A percentile compares a stretch with the other conserved stretches of the same genome.
phyloP scores from a whole-genome alignment of 2,329 filamentous ascomycete species.

The Aureobasidium sp. region DNA sequence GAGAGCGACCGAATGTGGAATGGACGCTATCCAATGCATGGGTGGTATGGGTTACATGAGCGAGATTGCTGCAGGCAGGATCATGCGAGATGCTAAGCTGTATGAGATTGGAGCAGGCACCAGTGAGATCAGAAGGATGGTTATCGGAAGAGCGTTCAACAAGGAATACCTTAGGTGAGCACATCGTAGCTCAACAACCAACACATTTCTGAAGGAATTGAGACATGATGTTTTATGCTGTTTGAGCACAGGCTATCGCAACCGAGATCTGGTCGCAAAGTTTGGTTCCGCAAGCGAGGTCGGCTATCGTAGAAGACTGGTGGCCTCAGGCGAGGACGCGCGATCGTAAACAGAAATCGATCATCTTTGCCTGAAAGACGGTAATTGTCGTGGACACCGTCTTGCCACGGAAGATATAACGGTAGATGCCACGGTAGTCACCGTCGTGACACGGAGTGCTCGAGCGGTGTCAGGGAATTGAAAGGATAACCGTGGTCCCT shows the following conservation, averaged over 20 bases:
- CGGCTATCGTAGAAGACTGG: not conserved
- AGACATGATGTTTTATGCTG: not conserved
- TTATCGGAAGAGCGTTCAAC: conserved; percentile 88
- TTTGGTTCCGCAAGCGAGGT: not conserved
- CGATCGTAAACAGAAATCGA: not conserved
- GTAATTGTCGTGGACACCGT: not conserved
- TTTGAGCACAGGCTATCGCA: not conserved
- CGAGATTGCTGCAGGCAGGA: conserved; percentile 82
- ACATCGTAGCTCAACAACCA: not conserved
- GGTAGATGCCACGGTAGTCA: not conserved
- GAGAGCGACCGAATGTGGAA: conserved; percentile 74
- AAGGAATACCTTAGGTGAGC: conserved; percentile 53
- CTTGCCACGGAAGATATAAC: not conserved
- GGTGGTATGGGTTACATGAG: conserved; percentile 72
- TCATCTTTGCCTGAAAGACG: not conserved
- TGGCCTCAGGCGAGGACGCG: not conserved
- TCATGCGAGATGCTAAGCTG: conserved; percentile 70
- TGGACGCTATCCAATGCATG: conserved; percentile 86
- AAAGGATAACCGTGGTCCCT: not conserved
- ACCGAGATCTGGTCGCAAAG: not conserved
- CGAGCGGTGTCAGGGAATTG: not conserved
- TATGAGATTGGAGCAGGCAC: conserved; percentile 98
- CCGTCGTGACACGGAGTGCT: not conserved
- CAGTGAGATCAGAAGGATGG: conserved; percentile 87
- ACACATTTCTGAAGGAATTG: not conserved